These are phyloP conservation scores for Arachis stenosperma DNA, from an alignment of 306 rosid species.

Conservation along the genomic window DNA sequence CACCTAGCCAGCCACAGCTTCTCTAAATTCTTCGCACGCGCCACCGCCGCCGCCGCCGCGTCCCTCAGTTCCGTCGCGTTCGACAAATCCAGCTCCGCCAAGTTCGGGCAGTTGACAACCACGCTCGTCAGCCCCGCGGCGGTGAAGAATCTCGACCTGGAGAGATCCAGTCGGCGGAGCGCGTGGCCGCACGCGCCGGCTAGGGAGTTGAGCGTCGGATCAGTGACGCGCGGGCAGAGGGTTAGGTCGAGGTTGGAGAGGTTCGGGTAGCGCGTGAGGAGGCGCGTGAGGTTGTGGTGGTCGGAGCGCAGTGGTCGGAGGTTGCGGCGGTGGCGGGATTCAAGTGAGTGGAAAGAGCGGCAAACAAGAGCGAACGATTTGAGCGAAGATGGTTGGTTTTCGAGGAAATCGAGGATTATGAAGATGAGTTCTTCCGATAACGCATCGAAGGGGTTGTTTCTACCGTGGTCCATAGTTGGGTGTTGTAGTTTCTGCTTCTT, in stretches of 20 bases:
- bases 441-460: slow-evolving; percentile 51
- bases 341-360: slow-evolving; percentile 58
- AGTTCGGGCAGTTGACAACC: slow-evolving; percentile 48
- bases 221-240: slow-evolving; percentile 67
- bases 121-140: slow-evolving; percentile 58
- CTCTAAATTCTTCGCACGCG: slow-evolving; percentile 76
- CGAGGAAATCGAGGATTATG: slow-evolving; percentile 65
- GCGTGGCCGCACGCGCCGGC: slow-evolving; percentile 49
- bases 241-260: slow-evolving; percentile 62
- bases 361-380: slow-evolving; percentile 77
- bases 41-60: slow-evolving; percentile 64
- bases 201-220: slow-evolving; percentile 44
- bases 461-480: background rate
- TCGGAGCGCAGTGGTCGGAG: slow-evolving; percentile 72
- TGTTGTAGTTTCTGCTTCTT: slow-evolving; percentile 46
- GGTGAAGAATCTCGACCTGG: slow-evolving; percentile 68
- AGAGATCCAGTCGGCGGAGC: slow-evolving; percentile 70
- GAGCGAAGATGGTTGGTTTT: slow-evolving; percentile 45
- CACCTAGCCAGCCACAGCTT: slow-evolving; percentile 82
- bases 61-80: slow-evolving; percentile 81
- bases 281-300: slow-evolving; percentile 20
- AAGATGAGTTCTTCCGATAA: slow-evolving; percentile 80
- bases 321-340: slow-evolving; percentile 72
- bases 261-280: slow-evolving; percentile 48
- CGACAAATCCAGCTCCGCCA: slow-evolving; percentile 79